Evolutionary conservation across 306 rosid genomes (phyloP).

Genomic region (Gynostemma pentaphyllum): DNA sequence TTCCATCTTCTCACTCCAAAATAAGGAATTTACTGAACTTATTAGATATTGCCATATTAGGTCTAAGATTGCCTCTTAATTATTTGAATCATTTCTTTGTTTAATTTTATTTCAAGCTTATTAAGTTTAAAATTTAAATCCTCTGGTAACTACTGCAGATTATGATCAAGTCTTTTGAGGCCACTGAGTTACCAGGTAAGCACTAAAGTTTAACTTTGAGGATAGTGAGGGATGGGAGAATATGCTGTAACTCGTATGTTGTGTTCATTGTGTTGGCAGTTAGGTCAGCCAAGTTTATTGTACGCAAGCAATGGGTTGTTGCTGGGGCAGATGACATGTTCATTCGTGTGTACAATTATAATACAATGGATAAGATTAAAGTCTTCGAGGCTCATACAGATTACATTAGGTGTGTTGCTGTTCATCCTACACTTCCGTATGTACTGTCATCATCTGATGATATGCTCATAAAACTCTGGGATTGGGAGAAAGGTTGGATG

Average conservation of each 20-base stretch:
- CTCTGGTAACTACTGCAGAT: slow-evolving; percentile 44
- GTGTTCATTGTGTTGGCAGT: slow-evolving; percentile 53
- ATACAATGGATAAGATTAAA: slow-evolving; percentile 93
- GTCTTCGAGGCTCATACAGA: slow-evolving; percentile 95
- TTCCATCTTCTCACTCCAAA: too few relatives aligned
- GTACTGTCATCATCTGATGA: slow-evolving; percentile 95
- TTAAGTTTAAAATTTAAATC: slow-evolving; percentile 14
- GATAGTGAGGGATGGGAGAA: not conserved
- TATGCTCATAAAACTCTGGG: slow-evolving; percentile 99
- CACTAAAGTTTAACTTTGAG: not conserved
- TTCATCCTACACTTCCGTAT: slow-evolving; percentile 93
- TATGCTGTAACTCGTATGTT: slow-evolving; percentile 6
- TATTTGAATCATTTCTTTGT: not conserved
- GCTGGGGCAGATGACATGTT: slow-evolving; percentile 97
- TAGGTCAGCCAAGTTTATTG: slow-evolving; percentile 89
- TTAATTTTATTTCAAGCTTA: slow-evolving; percentile 6
- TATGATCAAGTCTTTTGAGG: slow-evolving; percentile 88
- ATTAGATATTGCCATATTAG: too few relatives aligned
- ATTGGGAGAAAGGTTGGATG: slow-evolving; percentile 96
- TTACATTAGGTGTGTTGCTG: slow-evolving; percentile 96
- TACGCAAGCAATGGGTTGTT: slow-evolving; percentile 98
- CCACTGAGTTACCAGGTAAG: slow-evolving; percentile 85
- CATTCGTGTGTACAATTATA: slow-evolving; percentile 86
- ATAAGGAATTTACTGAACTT: too few relatives aligned
- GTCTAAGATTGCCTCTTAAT: not conserved